Evolutionary conservation across 306 rosid genomes (phyloP).

Genomic region (Cicer yamashitae): DNA sequence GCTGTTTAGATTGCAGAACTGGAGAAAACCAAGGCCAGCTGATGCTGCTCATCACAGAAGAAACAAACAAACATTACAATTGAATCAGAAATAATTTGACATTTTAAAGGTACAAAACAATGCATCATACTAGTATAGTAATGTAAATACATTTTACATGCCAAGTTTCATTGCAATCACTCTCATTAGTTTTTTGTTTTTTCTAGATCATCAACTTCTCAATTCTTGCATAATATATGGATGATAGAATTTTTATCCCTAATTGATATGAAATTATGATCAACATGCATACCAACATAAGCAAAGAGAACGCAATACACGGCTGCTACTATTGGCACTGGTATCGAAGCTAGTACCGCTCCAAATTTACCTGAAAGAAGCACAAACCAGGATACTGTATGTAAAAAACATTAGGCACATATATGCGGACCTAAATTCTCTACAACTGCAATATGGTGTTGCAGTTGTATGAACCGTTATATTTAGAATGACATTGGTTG

Average conservation of each 20-base stretch:
- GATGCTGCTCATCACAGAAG: conserved; percentile 59
- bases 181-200: background rate
- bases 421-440: no score
- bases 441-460: no score
- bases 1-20: conserved; percentile 90
- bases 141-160: conserved; percentile 16
- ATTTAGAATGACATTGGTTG: background rate
- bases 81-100: background rate
- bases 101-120: conserved; percentile 10
- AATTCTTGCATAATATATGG: background rate
- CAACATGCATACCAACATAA: conserved; percentile 68
- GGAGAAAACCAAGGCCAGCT: conserved; percentile 77
- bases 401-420: conserved; percentile 9
- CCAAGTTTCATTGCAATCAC: conserved; percentile 30
- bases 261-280: background rate
- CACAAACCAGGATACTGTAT: conserved; percentile 35
- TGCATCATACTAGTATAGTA: background rate
- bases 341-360: conserved; percentile 90
- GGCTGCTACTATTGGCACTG: conserved; percentile 81
- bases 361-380: conserved; percentile 80
- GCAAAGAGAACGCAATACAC: conserved; percentile 83
- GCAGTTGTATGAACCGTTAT: no score
- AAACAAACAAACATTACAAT: conserved; percentile 33
- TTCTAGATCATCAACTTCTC: background rate
- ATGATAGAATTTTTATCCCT: background rate